Base-by-base conservation (phyloP, 1,139 yeast species). In the Pichia sp. region DNA sequence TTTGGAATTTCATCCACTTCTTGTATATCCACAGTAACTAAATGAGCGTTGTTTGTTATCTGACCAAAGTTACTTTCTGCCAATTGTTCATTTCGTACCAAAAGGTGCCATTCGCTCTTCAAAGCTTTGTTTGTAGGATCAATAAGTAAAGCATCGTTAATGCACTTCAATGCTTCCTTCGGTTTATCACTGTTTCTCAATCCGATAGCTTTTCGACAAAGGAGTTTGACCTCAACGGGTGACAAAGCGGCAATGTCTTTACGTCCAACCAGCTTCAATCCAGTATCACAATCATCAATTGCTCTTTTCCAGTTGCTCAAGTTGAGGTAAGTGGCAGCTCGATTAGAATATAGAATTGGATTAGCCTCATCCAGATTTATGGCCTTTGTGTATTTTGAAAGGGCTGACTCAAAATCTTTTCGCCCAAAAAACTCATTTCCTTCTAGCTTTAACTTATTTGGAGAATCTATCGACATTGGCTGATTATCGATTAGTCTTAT, bases 291-390 rank as follows among this genome's bases (percentile, higher is more conserved):
- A 64, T 86, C 90, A 16, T 71, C 70, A 11, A 84, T 66, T 1
- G 93, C 95, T 45, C 80, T 76, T 4, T 73, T 70, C 73, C 77
- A 81, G 47, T 78, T 77, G 7, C 75, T 69, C 5, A 85, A 70
- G 61, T 85, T 82, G 53, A 87, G 69, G 61, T 82, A 78, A 32
- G 90, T 80, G 67, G 88, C 85, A 2, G 97, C 95, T 53, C 92
- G 74, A 68, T 92, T 92, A 13, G 96, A 84, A 67, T 80, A 86
- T 5, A 89, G 74, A 5, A 86, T 78, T 0, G 96, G 78, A 62
- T 85, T 83, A 4, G 64, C 55, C 0, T 82, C 77, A 57, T 83
- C 85, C 4, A 79, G 56, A 8, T 72, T 74, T 44, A 88, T 76
- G 4, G 96, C 95, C 59, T 80, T 80, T 3, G 85, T 72, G 68